Percentiles rank a stretch among this genome's conserved stretches.
These are phyloP conservation scores for Diphasiastrum complanatum DNA, from an alignment of 83 land plant genomes.

Conservation along the genomic window DNA sequence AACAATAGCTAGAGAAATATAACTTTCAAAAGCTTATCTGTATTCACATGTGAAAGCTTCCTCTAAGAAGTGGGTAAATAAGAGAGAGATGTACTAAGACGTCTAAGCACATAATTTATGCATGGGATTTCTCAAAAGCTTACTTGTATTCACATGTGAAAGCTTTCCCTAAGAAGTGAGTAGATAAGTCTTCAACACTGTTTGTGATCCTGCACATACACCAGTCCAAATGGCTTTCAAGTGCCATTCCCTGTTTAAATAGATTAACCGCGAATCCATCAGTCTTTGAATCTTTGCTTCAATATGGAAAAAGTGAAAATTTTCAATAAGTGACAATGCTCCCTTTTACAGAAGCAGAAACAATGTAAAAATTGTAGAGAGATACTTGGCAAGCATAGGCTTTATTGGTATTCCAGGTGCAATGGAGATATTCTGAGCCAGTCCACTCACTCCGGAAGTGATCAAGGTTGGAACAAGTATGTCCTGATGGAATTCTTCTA, in stretches of 20 bases:
- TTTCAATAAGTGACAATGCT: too few species aligned
- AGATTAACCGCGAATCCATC: too few species aligned
- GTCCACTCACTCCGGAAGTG: slow-evolving; percentile 50
- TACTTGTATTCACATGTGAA: slow-evolving; percentile 96
- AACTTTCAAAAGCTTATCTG: slow-evolving; percentile 53
- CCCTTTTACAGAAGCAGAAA: background rate
- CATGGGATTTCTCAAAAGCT: slow-evolving; percentile 8
- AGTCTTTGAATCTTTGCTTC: too few species aligned
- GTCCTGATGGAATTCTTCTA: too few species aligned
- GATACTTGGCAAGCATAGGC: slow-evolving; percentile 93
- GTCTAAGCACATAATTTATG: too few species aligned
- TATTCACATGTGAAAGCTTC: slow-evolving; percentile 86
- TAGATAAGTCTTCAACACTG: slow-evolving; percentile 63
- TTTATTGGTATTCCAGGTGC: slow-evolving; percentile 79
- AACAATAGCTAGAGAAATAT: too few species aligned
- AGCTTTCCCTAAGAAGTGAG: slow-evolving; percentile 60
- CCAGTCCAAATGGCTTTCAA: background rate
- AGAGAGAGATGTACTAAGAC: too few species aligned
- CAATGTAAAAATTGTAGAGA: too few species aligned
- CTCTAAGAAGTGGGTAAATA: slow-evolving; percentile 57
- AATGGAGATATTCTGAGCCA: slow-evolving; percentile 43
- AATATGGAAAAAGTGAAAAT: background rate
- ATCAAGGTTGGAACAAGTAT: slow-evolving; percentile 35
- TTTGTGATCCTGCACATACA: slow-evolving; percentile 63
- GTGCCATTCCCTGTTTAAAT: too few species aligned